Percentiles rank a stretch among this genome's conserved stretches.
Conservation (phyloP, 2,329 filamentous ascomycete species). For the Colletotrichum musae region DNA sequence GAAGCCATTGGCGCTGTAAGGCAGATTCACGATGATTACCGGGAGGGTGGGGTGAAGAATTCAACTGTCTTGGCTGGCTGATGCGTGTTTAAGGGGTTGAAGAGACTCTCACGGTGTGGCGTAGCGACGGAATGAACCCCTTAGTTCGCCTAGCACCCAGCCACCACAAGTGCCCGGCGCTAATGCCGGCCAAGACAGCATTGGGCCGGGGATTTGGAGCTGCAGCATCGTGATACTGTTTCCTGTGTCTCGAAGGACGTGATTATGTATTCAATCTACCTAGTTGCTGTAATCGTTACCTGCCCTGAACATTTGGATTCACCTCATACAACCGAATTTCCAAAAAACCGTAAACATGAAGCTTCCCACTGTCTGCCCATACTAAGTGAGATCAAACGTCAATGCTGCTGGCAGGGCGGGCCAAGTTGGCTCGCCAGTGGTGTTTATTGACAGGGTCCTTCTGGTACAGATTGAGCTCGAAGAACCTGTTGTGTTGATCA, state of each 20-base stretch:
- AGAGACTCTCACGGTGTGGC: conserved; percentile 9
- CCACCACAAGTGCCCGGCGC: conserved; percentile 1
- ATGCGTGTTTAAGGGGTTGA: neutral
- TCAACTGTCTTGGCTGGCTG: too few relatives aligned
- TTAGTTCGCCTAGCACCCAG: neutral
- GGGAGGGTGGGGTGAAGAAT: too few relatives aligned
- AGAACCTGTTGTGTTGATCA: conserved; percentile 59
- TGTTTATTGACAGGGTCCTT: conserved; percentile 61
- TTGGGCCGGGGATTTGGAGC: neutral
- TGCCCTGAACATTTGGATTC: too few relatives aligned
- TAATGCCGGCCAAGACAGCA: neutral
- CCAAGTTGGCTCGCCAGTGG: conserved; percentile 60
- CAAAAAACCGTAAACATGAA: too few relatives aligned
- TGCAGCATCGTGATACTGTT: too few relatives aligned
- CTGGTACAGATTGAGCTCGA: conserved; percentile 64
- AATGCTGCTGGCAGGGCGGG: conserved; percentile 56
- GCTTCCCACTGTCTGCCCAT: neutral
- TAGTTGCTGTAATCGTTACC: too few relatives aligned
- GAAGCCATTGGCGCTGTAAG: neutral
- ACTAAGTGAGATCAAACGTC: conserved; percentile 48
- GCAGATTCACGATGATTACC: neutral
- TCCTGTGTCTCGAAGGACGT: too few relatives aligned
- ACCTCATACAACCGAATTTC: too few relatives aligned
- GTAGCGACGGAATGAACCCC: neutral
- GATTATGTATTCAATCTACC: too few relatives aligned